Base-by-base conservation (phyloP, 306 rosid genomes). In the Vicia sativa region DNA sequence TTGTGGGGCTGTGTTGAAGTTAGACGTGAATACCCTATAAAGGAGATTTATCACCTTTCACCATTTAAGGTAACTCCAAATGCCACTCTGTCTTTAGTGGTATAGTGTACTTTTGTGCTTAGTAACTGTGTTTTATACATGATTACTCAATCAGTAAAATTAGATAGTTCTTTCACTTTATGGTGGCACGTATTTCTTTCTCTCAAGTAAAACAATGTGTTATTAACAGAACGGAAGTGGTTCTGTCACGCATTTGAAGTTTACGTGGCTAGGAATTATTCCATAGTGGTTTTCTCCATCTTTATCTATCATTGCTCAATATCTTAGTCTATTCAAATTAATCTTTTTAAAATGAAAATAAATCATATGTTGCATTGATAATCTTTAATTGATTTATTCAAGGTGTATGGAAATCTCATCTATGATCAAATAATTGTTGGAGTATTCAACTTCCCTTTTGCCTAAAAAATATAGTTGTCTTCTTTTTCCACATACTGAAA, bases 201-300 rank as follows among this genome's bases (percentile, higher is more conserved):
- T 62, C 45, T 41, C 65, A 48, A 67, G 53, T 8, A 18, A 4
- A 18, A 11, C 62, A 67, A 66, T 46, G n/a, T n/a, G 35, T 58
- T 53, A 35, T 60, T 19, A 35, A 38, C 3, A 7, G 25, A 68
- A 53, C 31, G 75, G 43, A 13, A 39, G 60, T 68, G 7, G 43
- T 53, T 68, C 35, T 52, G 28, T 69, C 75, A 69, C 45, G 64
- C 74, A 59, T 74, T 65, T 26, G 41, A 74, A 31, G 61, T 67
- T 74, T 58, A 37, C 3, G 11, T 48, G 62, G 55, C 34, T 14
- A 34, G 35, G 28, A 58, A 38, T 46, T 67, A n/a, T 67, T 59
- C 10, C 6, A 38, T 35, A 19, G 62, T 14, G 39, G 18, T 48
- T 49, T 61, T 39, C 46, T 39, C 26, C 69, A 75, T 25, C 48